Percentiles rank a stretch among this genome's conserved stretches.
Conservation (phyloP, 2,329 filamentous ascomycete genomes). For the Curvularia hawaiiensis region DNA sequence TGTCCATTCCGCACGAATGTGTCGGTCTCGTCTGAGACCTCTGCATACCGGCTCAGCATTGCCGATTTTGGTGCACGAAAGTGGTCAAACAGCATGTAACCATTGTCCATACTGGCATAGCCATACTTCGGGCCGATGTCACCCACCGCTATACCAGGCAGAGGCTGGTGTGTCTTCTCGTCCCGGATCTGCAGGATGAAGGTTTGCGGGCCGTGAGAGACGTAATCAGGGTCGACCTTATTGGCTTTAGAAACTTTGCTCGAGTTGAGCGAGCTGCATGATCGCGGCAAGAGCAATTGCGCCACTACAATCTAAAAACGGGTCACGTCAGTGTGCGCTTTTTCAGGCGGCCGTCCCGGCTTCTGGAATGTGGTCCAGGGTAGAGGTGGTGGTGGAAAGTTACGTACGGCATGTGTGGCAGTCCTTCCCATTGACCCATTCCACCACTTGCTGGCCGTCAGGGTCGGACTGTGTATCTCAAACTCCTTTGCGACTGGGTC, state of each 20-base stretch:
- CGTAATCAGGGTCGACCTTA: constrained; percentile 32
- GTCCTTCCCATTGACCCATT: constrained; percentile 59
- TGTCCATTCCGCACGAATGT: constrained; percentile 54
- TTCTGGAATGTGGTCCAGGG: constrained; percentile 11
- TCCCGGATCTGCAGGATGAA: constrained; percentile 60
- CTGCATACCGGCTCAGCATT: constrained; percentile 56
- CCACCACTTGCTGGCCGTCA: constrained; percentile 62
- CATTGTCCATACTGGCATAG: constrained; percentile 59
- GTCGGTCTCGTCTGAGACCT: constrained; percentile 54
- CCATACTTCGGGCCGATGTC: constrained; percentile 63
- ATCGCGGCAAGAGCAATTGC: constrained; percentile 53
- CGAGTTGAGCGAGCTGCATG: not conserved
- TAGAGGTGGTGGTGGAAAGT: not conserved
- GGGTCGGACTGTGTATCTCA: constrained; percentile 56
- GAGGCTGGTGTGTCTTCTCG: constrained; percentile 53
- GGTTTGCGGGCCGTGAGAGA: constrained; percentile 57
- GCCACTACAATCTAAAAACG: constrained; percentile 55
- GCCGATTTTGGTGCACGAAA: constrained; percentile 55
- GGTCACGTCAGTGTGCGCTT: constrained; percentile 10
- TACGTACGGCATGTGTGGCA: constrained; percentile 56
- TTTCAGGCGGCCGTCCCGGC: constrained; percentile 11
- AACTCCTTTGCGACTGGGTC: constrained; percentile 54
- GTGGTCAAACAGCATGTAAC: constrained; percentile 59
- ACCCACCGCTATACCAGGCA: constrained; percentile 57
- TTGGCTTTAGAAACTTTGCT: constrained; percentile 21